Base-by-base conservation (phyloP, 2,329 filamentous ascomycete species). In the Neophaeococcomyces aloes region DNA sequence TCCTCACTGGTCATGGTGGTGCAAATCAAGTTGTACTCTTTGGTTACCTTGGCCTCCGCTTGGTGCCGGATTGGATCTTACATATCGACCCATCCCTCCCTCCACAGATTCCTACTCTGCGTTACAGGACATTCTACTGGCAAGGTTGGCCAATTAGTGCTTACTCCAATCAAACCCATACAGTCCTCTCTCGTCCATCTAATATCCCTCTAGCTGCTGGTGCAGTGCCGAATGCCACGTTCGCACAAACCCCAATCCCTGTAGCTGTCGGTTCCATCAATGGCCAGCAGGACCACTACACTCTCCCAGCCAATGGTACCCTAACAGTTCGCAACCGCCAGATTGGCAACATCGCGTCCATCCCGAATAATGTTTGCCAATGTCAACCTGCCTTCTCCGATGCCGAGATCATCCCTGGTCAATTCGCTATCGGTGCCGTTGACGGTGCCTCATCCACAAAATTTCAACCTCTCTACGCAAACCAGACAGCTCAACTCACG, bases 1-100 rank as follows among this genome's bases (percentile, higher is more conserved):
- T 85, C 64, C 61, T 84, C 18, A 85, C 81, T 0, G 81, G 81
- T 3, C 76, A 81, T 55, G 81, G 81, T 15, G 81, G 81, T 42
- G 75, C 78, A 11, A 75, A 82, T 50, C 79, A 82, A 57, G 74
- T 83, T 18, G 74, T 72, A 0, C 68, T 81, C 2, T 83, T 79
- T 52, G 81, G 80, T 0, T 84, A 79, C 56, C 68, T 83, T 0
- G 80, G 81, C 1, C 65, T 82, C 3, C 71, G 78, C 10, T 65
- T 80, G 2, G 68, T 75, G 36, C 68, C 78, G 2, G 74, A 78
- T 47, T 62, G 78, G n/a, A 39, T 38, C 8, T 72, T 71, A 11
- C 64, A 79, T 49, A 63, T 85, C 41, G 71, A 82, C 44, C 81
- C 81, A 0, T 74, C 74, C 8, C 63, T 83, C 0, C 79, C 80